Percentiles rank a stretch among this genome's conserved stretches.
Conservation (phyloP, 768 basidiomycete genomes). For the Boletus fagicola region DNA sequence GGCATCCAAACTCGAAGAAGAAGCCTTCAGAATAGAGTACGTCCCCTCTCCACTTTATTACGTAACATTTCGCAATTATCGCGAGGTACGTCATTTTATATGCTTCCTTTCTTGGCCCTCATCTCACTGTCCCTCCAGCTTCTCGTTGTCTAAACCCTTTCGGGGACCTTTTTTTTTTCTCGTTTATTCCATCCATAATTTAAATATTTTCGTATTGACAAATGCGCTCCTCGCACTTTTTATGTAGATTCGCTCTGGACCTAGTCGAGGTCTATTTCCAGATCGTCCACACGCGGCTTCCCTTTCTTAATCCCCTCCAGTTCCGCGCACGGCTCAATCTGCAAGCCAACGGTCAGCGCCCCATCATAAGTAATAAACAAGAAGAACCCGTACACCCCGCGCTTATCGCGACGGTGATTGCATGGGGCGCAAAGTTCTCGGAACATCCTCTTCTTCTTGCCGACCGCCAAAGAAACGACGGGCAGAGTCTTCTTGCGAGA, state of each 20-base stretch:
- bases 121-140: constrained; percentile 22
- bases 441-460: constrained; percentile 82
- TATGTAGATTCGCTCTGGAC: constrained; percentile 79
- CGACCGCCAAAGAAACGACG: constrained; percentile 67
- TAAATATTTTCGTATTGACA: constrained; percentile 10
- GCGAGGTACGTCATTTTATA: constrained; percentile 23
- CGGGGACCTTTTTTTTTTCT: constrained; percentile 22
- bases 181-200: constrained; percentile 29
- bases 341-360: constrained; percentile 27
- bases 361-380: constrained; percentile 21
- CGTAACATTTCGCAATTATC: constrained; percentile 28
- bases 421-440: constrained; percentile 92
- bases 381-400: constrained; percentile 62
- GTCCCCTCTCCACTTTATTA: constrained; percentile 42
- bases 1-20: constrained; percentile 68
- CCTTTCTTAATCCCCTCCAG: constrained; percentile 79
- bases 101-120: constrained; percentile 18
- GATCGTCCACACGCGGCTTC: constrained; percentile 84
- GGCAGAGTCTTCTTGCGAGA: constrained; percentile 76
- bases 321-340: constrained; percentile 72
- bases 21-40: constrained; percentile 79
- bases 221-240: constrained; percentile 2
- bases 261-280: constrained; percentile 95
- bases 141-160: constrained; percentile 12
- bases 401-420: constrained; percentile 81